Base-by-base conservation (phyloP, 1,139 yeast genomes). In the Tardiomyces blankii region DNA sequence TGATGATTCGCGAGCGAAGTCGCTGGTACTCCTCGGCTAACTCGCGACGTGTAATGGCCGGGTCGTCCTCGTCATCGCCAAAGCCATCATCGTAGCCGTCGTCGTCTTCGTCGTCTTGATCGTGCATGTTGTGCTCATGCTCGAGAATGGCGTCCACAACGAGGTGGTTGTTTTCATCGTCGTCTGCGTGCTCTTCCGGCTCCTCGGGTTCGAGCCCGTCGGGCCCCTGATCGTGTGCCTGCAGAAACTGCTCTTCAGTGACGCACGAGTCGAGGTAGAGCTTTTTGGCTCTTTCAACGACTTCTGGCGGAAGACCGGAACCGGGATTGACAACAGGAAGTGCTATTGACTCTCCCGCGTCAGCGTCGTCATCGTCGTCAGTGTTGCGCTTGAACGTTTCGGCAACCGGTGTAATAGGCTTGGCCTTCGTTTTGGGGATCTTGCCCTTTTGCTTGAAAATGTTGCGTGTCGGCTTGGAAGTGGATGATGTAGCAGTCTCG, bases 21-120 rank as follows among this genome's bases (percentile, higher is more conserved):
- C 71, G 68, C 43, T 80, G 77, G 57, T 85, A 85, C 44, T 78
- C 78, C 12, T 68, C 61, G 1, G 73, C 68, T 4, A 83, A 54
- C 69, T 76, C 51, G 59, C 61, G 40, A 77, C 25, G 18, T 3
- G 43, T n/a, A 21, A 44, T 35, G 33, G 28, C n/a, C 3, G 44
- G 43, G 16, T 21, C 49, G 21, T 46, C 48, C 13, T 28, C 32
- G 2, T 33, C 23, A 13, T 42, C 47, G 21, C 40, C 46, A 18
- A 27, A 18, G 7, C 16, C 35, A 9, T 30, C 35, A 14, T 9
- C 35, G 21, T 38, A 11, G 38, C 49, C 54, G 35, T 30, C 35
- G 11, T 11, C 40, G 38, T 50, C 54, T 1, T 43, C 54, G 7
- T 49, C 53, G 30, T 49, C 49, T 3, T 41, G 44, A 32, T 44